phyloP scores from a whole-genome alignment of 805 yeast genomes.

The Scheffersomyces spartinae region DNA sequence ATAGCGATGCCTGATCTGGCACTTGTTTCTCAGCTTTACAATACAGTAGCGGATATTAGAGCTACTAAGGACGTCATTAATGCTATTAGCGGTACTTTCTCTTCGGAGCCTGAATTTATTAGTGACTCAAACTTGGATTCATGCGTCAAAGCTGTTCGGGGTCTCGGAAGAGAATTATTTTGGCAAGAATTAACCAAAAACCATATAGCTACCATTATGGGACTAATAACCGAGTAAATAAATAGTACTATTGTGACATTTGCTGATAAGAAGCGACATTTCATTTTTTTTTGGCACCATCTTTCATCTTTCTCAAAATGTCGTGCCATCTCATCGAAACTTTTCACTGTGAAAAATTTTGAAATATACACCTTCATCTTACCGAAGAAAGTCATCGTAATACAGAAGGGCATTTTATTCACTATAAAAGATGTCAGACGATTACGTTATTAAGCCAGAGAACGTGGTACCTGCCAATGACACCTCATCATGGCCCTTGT shows the following conservation, averaged over 20 bases:
- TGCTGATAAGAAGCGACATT: background rate
- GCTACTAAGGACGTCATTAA: slow-evolving; percentile 25
- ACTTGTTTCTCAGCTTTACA: slow-evolving; percentile 26
- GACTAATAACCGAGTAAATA: no score
- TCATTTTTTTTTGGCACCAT: slow-evolving; percentile 1
- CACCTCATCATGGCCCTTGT: slow-evolving; percentile 91
- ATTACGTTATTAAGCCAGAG: slow-evolving; percentile 82
- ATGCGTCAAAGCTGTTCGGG: slow-evolving; percentile 23
- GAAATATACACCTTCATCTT: slow-evolving; percentile 1
- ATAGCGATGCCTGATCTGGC: slow-evolving; percentile 28
- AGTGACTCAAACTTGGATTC: slow-evolving; percentile 20
- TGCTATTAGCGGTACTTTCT: slow-evolving; percentile 23
- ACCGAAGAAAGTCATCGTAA: no score
- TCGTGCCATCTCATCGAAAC: background rate
- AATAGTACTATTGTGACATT: slow-evolving; percentile 1
- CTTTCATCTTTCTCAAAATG: slow-evolving; percentile 2
- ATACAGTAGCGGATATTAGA: slow-evolving; percentile 23
- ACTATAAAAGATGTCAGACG: slow-evolving; percentile 53
- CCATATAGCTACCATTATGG: slow-evolving; percentile 16
- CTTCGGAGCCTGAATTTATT: slow-evolving; percentile 19
- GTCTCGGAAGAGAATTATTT: slow-evolving; percentile 27
- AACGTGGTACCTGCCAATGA: slow-evolving; percentile 65
- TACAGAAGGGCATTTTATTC: no score
- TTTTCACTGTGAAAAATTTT: no score
- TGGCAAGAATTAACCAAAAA: slow-evolving; percentile 27